Evolutionary conservation across 352 stramenopile genomes (phyloP), one percentile per base, ranked within the genome.

Genomic region (Globisporangium spinosum): DNA sequence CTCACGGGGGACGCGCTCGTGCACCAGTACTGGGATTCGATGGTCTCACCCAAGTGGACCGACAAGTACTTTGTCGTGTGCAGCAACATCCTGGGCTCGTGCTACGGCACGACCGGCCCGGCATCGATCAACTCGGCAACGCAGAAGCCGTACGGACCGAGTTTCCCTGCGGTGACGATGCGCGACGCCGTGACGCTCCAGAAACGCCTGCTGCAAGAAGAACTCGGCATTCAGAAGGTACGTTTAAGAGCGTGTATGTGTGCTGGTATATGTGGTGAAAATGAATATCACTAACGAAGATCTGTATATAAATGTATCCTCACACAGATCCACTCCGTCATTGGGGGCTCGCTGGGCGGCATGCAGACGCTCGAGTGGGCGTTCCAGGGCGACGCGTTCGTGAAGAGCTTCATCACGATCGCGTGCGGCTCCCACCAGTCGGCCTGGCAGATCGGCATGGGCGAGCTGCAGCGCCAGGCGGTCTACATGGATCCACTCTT

Each of bases 321-420:
- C 2, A 3, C 29, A 7, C 23, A 69, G 58, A 60, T 99, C 47
- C 72, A 76, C n/a, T 74, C 80, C 17, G 97, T 99, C 3, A 91
- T 99, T 67, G 97, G 97, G 35, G 97, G 96, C 20, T 98, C 90
- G n/a, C 90, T 99, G 71, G 97, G 97, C 32, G 97, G 96, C 29
- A 99, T 99, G 97, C 95, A 98, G 77, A 86, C 92, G n/a, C 90
- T 99, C 59, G 97, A 99, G 76, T 98, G 96, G 91, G 93, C 84
- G 12, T 96, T 98, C 54, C 75, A 97, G 53, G 94, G 84, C 2
- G 64, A 73, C 6, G 78, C 85, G 5, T 97, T 91, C 61, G 90
- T 98, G 20, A 72, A 89, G 61, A 94, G 85, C n/a, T 87, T 98
- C 45, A 78, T 98, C 57, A 80, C 94, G 9, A 98, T 99, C 76